Evolutionary conservation across 805 yeast species (phyloP).

Genomic region (Vanderwaltozyma tropicalis): DNA sequence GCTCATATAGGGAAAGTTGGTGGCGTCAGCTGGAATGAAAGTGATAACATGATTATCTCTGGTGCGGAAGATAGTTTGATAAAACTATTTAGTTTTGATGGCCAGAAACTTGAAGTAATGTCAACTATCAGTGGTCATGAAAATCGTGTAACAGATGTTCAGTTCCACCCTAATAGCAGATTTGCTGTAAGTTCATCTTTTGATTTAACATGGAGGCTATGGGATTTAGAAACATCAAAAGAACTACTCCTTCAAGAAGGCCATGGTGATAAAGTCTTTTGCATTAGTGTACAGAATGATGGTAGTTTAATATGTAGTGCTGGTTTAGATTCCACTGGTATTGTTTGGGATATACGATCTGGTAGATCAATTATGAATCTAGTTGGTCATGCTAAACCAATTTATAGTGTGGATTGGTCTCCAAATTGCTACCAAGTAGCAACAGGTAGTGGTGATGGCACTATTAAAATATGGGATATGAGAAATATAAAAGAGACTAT

Average conservation of each 20-base stretch:
- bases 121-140: constrained; percentile 35
- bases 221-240: constrained; percentile 51
- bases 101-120: constrained; percentile 7
- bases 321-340: constrained; percentile 63
- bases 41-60: constrained; percentile 24
- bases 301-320: constrained; percentile 70
- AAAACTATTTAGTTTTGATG: constrained; percentile 26
- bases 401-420: constrained; percentile 66
- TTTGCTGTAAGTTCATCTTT: constrained; percentile 62
- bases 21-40: constrained; percentile 56
- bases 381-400: constrained; percentile 60
- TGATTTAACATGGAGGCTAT: constrained; percentile 80
- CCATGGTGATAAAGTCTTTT: constrained; percentile 62
- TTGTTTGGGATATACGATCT: constrained; percentile 79
- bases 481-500: constrained; percentile 33
- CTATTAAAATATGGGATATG: constrained; percentile 79
- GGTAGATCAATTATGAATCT: constrained; percentile 55
- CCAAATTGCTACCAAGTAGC: constrained; percentile 66
- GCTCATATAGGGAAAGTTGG: constrained; percentile 52
- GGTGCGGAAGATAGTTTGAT: constrained; percentile 40
- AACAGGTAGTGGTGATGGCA: constrained; percentile 77
- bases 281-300: constrained; percentile 57
- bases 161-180: constrained; percentile 54
- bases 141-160: constrained; percentile 48
- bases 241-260: constrained; percentile 73